A percentile compares a stretch with the other conserved stretches of the same genome.
These are phyloP conservation scores for Penicillium daleae DNA, from an alignment of 495 filamentous ascomycete species.

Conservation along the genomic window DNA sequence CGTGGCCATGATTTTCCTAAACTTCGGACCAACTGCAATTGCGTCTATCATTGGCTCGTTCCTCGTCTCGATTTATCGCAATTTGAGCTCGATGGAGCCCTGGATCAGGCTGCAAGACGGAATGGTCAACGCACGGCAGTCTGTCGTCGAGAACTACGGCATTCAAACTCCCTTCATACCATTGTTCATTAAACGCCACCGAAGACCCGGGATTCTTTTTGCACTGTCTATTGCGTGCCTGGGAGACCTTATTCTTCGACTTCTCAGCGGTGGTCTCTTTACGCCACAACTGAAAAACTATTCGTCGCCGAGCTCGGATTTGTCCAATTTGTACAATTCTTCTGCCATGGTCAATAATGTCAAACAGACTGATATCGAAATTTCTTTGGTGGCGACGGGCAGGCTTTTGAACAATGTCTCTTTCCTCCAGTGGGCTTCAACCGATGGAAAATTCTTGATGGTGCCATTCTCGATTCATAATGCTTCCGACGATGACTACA, in stretches of 20 bases:
- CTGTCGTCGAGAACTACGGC: slow-evolving; percentile 23
- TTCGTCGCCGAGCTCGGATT: neutral
- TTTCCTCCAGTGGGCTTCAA: slow-evolving; percentile 1
- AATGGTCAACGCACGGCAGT: slow-evolving; percentile 6
- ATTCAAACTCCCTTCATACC: slow-evolving; percentile 19
- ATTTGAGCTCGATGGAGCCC: slow-evolving; percentile 27
- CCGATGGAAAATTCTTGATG: neutral
- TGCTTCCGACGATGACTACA: neutral
- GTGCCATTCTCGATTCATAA: neutral
- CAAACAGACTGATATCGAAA: neutral
- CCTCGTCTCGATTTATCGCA: slow-evolving; percentile 27
- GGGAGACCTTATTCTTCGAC: slow-evolving; percentile 19
- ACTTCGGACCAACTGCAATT: slow-evolving; percentile 28
- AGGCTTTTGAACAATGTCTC: slow-evolving; percentile 10
- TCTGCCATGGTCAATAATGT: neutral
- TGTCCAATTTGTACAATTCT: slow-evolving; percentile 15
- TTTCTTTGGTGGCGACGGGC: slow-evolving; percentile 4
- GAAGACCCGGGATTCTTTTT: slow-evolving; percentile 7
- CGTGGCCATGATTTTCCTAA: slow-evolving; percentile 17
- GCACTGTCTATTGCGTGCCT: slow-evolving; percentile 19
- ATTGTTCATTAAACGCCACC: slow-evolving; percentile 7
- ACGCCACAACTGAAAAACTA: slow-evolving; percentile 20
- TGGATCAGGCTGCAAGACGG: slow-evolving; percentile 29
- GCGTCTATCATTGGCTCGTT: slow-evolving; percentile 31
- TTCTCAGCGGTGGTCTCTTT: slow-evolving; percentile 31